Evolutionary conservation across 2,329 filamentous ascomycete genomes (phyloP), one percentile per base, ranked within the genome.

Genomic region (Blastomyces parvus): DNA sequence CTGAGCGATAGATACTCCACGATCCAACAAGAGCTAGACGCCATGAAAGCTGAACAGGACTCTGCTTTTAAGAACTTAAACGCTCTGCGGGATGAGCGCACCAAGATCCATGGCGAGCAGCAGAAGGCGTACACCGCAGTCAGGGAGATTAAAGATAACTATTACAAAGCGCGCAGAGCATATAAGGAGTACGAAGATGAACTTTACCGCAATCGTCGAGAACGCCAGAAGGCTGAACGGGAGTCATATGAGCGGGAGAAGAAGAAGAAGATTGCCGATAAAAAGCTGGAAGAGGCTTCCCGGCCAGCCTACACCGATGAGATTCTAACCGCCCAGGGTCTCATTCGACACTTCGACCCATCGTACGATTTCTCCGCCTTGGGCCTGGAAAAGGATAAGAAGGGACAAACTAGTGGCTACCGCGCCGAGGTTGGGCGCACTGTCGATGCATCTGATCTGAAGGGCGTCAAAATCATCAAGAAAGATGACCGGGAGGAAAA

Each of bases 271-370:
- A 77, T 82, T 67, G 79, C 82, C 59, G 81, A 83, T 70, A 82
- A 82, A 72, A 80, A 80, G 71, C 73, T 81, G 36, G 79, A 81
- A 69, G 79, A 81, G 69, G 79, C 75, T 64, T 78, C 74, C 38
- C 88, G 90, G 70, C 91, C 88, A 19, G 94, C 94, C 61, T 99
- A 91, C 81, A 83, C 90, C 57, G 91, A 97, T 70, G 91, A 99
- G 80, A 96, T 99, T 72, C 85, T 91, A 71, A 88, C 88, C 61
- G 90, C 91, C 66, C 90, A 94, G 79, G 89, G 87, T 74, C 83
- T 99, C 56, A 89, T 97, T 70, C 87, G 88, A 69, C 93, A 93
- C 83, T 93, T 97, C 69, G 92, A 97, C 76, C 93, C 93, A 1
- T 84, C 74, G 83, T 73, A 90, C 88, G 78, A 90, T 88, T 80